These are phyloP conservation scores for Xylariaceae sp. DNA, from an alignment of 2,329 filamentous ascomycete genomes.

Conservation along the genomic window DNA sequence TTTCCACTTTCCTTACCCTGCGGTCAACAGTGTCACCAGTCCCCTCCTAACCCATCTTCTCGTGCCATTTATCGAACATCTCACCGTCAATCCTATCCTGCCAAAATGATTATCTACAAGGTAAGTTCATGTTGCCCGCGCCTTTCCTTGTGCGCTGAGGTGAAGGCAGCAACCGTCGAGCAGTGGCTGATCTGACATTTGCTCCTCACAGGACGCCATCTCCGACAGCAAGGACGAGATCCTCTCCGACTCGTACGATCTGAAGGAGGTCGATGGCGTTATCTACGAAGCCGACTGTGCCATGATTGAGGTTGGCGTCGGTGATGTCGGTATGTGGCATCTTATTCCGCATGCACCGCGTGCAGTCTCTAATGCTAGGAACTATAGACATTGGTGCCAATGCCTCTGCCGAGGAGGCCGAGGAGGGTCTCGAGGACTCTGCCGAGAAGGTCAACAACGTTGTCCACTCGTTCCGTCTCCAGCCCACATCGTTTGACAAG, in stretches of 20 bases:
- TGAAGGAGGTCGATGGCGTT: slow-evolving; percentile 73
- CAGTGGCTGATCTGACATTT: slow-evolving; percentile 1
- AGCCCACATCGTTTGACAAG: slow-evolving; percentile 77
- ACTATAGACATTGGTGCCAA: slow-evolving; percentile 84
- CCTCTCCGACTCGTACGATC: slow-evolving; percentile 87
- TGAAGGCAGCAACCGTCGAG: too few relatives aligned
- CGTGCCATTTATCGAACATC: slow-evolving; percentile 14
- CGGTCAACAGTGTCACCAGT: slow-evolving; percentile 13
- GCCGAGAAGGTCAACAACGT: slow-evolving; percentile 83
- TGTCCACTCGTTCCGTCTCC: slow-evolving; percentile 84
- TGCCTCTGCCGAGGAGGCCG: slow-evolving; percentile 87
- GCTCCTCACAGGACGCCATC: slow-evolving; percentile 66
- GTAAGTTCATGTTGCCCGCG: too few relatives aligned
- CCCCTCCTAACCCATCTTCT: slow-evolving; percentile 14
- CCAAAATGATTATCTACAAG: slow-evolving; percentile 70
- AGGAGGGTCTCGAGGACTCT: slow-evolving; percentile 66
- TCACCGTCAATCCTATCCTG: slow-evolving; percentile 24
- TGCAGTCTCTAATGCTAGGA: slow-evolving; percentile 6
- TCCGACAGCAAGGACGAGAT: slow-evolving; percentile 75
- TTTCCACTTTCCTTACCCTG: slow-evolving; percentile 22
- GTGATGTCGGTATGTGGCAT: slow-evolving; percentile 61
- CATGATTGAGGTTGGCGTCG: slow-evolving; percentile 76
- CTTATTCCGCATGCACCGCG: background rate
- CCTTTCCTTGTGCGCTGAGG: too few relatives aligned
- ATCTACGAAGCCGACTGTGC: slow-evolving; percentile 88